phyloP scores from a whole-genome alignment of 1,284 basidiomycete genomes.

The Cutaneotrichosporon dermatis region DNA sequence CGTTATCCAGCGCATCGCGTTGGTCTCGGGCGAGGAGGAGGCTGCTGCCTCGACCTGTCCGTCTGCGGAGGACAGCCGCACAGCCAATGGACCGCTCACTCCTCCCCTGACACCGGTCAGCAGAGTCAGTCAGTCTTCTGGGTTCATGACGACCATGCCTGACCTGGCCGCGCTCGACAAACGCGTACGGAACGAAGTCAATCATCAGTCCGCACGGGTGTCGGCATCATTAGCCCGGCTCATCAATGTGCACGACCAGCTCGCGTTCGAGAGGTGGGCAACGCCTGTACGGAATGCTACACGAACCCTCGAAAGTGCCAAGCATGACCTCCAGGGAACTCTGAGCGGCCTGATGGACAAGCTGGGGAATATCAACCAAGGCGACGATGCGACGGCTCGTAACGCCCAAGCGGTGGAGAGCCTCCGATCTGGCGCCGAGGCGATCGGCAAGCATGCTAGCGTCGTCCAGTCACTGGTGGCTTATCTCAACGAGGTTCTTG shows the following conservation, averaged over 20 bases:
- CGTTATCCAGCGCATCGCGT: conserved; percentile 6
- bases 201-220: conserved; percentile 62
- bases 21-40: conserved; percentile 7
- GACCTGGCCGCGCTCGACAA: conserved; percentile 62
- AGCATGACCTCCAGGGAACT: not conserved
- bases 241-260: not conserved
- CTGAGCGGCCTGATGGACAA: not conserved
- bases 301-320: not conserved
- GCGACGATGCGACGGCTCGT: not conserved
- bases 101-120: conserved; percentile 16
- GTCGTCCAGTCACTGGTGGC: conserved; percentile 6
- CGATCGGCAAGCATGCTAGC: not conserved
- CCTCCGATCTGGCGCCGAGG: not conserved
- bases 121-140: not conserved
- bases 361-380: not conserved
- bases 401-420: not conserved
- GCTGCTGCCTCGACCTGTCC: not conserved
- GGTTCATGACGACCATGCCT: conserved; percentile 34
- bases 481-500: conserved; percentile 10
- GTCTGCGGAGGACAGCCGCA: not conserved
- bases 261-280: conserved; percentile 13
- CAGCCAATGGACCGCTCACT: conserved; percentile 13
- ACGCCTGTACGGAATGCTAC: conserved; percentile 8
- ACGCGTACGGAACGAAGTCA: conserved; percentile 64
- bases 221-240: conserved; percentile 54